Evolutionary conservation across 2,329 filamentous ascomycete species (phyloP).

Genomic region (Sclerotinia nivalis): DNA sequence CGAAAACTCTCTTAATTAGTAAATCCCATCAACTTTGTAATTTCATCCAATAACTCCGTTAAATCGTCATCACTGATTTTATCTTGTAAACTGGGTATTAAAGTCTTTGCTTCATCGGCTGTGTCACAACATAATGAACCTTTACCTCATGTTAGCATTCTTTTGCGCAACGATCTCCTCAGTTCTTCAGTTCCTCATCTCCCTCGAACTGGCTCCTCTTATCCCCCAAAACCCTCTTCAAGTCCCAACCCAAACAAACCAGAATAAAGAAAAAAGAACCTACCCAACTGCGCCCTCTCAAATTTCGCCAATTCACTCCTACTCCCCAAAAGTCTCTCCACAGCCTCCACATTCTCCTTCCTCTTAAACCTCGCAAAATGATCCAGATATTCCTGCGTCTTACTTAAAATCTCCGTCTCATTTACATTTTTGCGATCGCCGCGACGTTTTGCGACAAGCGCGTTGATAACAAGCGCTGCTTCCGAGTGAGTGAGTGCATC

Average conservation of each 20-base stretch:
- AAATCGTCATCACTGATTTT: slow-evolving; percentile 91
- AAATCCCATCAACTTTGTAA: slow-evolving; percentile 68
- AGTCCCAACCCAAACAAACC: slow-evolving; percentile 3
- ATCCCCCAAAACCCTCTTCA: background rate
- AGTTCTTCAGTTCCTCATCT: background rate
- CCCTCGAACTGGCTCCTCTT: background rate
- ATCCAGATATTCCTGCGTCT: slow-evolving; percentile 90
- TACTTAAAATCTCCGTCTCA: slow-evolving; percentile 80
- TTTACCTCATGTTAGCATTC: slow-evolving; percentile 26
- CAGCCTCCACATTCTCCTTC: slow-evolving; percentile 91
- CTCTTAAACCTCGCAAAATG: slow-evolving; percentile 95
- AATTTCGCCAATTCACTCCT: slow-evolving; percentile 84
- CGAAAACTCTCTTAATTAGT: slow-evolving; percentile 5
- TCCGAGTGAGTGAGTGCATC: slow-evolving; percentile 91
- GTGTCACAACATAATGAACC: slow-evolving; percentile 90
- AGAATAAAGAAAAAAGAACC: slow-evolving; percentile 36
- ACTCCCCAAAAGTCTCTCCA: slow-evolving; percentile 80
- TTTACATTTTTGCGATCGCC: slow-evolving; percentile 80
- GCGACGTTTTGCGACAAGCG: slow-evolving; percentile 77
- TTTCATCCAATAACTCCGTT: slow-evolving; percentile 84
- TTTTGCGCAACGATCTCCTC: background rate
- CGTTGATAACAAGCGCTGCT: slow-evolving; percentile 87
- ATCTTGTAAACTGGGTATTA: slow-evolving; percentile 84
- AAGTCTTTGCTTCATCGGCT: slow-evolving; percentile 91
- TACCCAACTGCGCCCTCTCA: slow-evolving; percentile 89